phyloP scores from a whole-genome alignment of 2,329 filamentous ascomycete genomes.

The Alternaria brassicicola region DNA sequence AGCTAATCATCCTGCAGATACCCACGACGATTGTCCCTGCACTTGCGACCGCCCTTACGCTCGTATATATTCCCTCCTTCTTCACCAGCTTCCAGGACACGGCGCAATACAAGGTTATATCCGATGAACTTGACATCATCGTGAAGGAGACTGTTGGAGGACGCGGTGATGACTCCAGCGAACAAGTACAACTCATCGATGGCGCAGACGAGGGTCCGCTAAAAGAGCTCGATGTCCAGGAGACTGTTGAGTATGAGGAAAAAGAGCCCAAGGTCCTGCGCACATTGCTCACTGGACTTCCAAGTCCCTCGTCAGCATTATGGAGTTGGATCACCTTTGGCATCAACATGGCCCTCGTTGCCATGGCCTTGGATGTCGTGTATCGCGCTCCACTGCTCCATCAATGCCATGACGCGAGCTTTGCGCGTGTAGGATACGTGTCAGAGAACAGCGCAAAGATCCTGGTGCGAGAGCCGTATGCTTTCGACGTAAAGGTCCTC shows the following conservation, averaged over 20 bases:
- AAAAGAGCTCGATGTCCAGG: conserved; percentile 63
- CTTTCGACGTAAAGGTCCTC: conserved; percentile 62
- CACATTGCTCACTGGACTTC: conserved; percentile 76
- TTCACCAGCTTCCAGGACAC: conserved; percentile 63
- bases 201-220: conserved; percentile 44
- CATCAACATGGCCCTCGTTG: conserved; percentile 73
- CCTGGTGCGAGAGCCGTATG: conserved; percentile 82
- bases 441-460: conserved; percentile 80
- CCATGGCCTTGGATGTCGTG: conserved; percentile 76
- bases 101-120: conserved; percentile 63
- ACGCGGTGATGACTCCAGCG: conserved; percentile 37
- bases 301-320: conserved; percentile 71
- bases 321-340: conserved; percentile 71
- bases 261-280: conserved; percentile 63
- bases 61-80: conserved; percentile 70
- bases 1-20: conserved; percentile 32
- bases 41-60: conserved; percentile 66
- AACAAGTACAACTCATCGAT: conserved; percentile 50
- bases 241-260: conserved; percentile 66
- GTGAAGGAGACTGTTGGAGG: conserved; percentile 50
- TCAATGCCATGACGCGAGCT: conserved; percentile 76
- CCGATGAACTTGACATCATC: conserved; percentile 63
- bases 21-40: conserved; percentile 49
- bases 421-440: conserved; percentile 86
- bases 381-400: conserved; percentile 74